Evolutionary conservation across 208 protist species (phyloP), one percentile per base, ranked within the genome.

Genomic region (Kentomonas sorsogonicus): DNA sequence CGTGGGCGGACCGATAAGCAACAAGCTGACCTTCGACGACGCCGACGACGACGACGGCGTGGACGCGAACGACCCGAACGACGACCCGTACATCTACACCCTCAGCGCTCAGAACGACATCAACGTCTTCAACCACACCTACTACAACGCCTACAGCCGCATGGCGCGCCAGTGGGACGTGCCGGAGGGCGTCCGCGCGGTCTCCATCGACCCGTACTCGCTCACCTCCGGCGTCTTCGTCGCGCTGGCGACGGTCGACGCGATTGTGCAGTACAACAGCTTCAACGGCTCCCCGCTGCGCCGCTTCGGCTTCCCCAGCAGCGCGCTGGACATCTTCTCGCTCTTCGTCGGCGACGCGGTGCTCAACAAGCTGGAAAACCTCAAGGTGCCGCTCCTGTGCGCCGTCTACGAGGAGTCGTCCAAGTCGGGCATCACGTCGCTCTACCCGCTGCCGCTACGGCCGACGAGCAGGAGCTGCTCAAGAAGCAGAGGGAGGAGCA

Each of bases 241-340:
- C n/a, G 73, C 79, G 3, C 67, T 87, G 31, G 55, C 60, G 9
- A 65, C 66, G 20, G 63, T 81, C 38, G 55, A 66, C 10, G 53
- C 70, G 31, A 80, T 94, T 43, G 31, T 79, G 47, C 79, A 91
- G 69, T 87, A 91, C 60, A 88, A 91, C 66, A 69, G 67, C 47
- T 76, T 89, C 45, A 89, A 55, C 54, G 79, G 72, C 18, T 62
- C 58, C 26, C 53, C 66, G 38, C 51, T 89, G 15, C 38, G 73
- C 9, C 47, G 65, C 50, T 76, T 80, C 66, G 60, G 44, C 16
- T 85, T 80, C 40, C 71, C 77, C 22, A 40, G 53, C 5, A 13
- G 61, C 18, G 66, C 63, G 22, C 63, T 58, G 18, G 74, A 89
- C 26, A 55, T 79, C 9, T 60, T 36, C 38, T 69, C 66, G 0